Evolutionary conservation across 495 filamentous ascomycete species (phyloP).

Genomic region (Antarctomyces pellizariae): DNA sequence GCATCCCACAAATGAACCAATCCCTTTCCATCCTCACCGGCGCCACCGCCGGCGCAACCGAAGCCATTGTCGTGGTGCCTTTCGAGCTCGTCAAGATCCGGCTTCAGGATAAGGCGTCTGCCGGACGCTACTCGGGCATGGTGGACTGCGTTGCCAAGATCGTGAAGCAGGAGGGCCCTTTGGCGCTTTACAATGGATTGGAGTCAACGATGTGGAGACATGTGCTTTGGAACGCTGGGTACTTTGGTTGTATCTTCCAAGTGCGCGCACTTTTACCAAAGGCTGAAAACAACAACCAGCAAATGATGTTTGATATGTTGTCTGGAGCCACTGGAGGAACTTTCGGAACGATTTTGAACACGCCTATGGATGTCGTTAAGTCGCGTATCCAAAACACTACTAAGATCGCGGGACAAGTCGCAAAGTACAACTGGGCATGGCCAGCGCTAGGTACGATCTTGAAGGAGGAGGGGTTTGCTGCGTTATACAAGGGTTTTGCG

Average conservation of each 20-base stretch:
- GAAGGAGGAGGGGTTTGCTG: slow-evolving; percentile 79
- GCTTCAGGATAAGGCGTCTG: slow-evolving; percentile 84
- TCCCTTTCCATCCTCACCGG: slow-evolving; percentile 74
- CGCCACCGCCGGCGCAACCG: slow-evolving; percentile 83
- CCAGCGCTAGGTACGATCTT: slow-evolving; percentile 62
- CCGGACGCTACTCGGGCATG: slow-evolving; percentile 81
- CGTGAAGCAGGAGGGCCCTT: slow-evolving; percentile 54
- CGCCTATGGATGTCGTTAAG: slow-evolving; percentile 95
- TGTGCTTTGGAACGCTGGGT: slow-evolving; percentile 89
- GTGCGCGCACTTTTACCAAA: slow-evolving; percentile 63
- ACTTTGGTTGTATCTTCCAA: slow-evolving; percentile 97
- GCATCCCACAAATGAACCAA: slow-evolving; percentile 69
- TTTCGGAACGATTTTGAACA: slow-evolving; percentile 83
- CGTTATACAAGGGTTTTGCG: slow-evolving; percentile 91
- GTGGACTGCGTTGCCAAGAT: slow-evolving; percentile 79
- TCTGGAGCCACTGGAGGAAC: slow-evolving; percentile 76
- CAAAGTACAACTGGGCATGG: slow-evolving; percentile 98
- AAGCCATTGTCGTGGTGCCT: slow-evolving; percentile 84
- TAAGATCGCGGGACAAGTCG: slow-evolving; percentile 49
- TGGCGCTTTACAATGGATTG: slow-evolving; percentile 89
- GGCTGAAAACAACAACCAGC: slow-evolving; percentile 50
- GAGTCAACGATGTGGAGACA: slow-evolving; percentile 95
- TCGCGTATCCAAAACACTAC: slow-evolving; percentile 84
- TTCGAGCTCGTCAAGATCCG: slow-evolving; percentile 95
- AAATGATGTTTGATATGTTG: slow-evolving; percentile 69